Evolutionary conservation across 768 basidiomycete species (phyloP).

Genomic region (Amyloporia xantha): DNA sequence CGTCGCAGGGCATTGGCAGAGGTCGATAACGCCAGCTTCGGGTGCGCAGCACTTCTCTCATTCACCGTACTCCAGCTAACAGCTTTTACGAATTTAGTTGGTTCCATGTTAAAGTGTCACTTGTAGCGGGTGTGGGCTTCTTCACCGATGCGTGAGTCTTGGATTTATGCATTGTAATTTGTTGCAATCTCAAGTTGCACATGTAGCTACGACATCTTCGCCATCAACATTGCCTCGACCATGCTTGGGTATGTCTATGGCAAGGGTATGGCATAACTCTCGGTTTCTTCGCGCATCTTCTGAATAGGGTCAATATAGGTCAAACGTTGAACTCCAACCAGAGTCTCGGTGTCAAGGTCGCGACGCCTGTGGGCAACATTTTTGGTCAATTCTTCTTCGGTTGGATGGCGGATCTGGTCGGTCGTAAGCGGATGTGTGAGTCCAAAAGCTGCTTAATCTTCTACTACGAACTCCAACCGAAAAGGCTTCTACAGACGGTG

Average conservation of each 20-base stretch:
- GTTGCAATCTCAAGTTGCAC: background rate
- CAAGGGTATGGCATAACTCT: slow-evolving; percentile 5
- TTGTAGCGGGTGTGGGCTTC: slow-evolving; percentile 74
- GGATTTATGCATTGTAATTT: background rate
- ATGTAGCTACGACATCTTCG: slow-evolving; percentile 74
- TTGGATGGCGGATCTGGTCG: slow-evolving; percentile 70
- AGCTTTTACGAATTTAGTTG: slow-evolving; percentile 36
- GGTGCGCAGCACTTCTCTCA: slow-evolving; percentile 31
- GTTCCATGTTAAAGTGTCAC: slow-evolving; percentile 71
- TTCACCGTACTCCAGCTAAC: background rate
- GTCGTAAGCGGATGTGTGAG: slow-evolving; percentile 77
- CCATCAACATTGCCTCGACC: slow-evolving; percentile 76
- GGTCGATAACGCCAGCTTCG: slow-evolving; percentile 82
- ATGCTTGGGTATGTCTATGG: slow-evolving; percentile 86
- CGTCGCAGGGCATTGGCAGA: slow-evolving; percentile 79
- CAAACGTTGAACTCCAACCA: slow-evolving; percentile 48
- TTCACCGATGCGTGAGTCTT: slow-evolving; percentile 52
- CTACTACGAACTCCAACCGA: background rate
- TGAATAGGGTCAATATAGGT: background rate
- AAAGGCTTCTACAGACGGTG: slow-evolving; percentile 51
- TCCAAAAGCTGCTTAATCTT: slow-evolving; percentile 17
- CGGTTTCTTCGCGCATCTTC: background rate
- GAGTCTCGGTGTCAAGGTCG: slow-evolving; percentile 71
- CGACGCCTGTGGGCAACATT: slow-evolving; percentile 70
- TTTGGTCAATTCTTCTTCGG: slow-evolving; percentile 75